Evolutionary conservation across 129 eudicot species (phyloP), one percentile per base, ranked within the genome.

Genomic region (Pseudognaphalium luteoalbum): DNA sequence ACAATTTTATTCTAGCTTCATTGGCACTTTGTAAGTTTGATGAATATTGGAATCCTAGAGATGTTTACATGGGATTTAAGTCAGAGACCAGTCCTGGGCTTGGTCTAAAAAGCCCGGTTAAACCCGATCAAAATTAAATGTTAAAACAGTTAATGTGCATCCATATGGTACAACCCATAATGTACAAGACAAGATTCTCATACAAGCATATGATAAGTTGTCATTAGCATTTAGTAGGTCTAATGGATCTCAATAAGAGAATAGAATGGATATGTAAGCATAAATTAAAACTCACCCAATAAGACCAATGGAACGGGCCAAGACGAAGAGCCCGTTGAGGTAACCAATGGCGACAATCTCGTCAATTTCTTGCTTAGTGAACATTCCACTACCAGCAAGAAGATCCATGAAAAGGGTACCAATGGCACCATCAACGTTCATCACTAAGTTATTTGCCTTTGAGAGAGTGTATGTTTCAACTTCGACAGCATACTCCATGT

Each of bases 351-450:
- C 86, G 58, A 94, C 96, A 78, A 94, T 91, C 80, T 94, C 99
- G 47, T 94, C 94, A 22, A 94, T 94, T 83, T 94, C 99, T 75
- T 76, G 99, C 74, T 94, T 94, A 72, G 92, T 84, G 88, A 94
- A 94, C 99, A 94, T 87, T 74, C 97, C 96, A 79, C 96, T 91
- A 8, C 99, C 97, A 12, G 91, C 90, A 34, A 94, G 96, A 81
- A 94, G 99, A 86, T 94, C 99, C 90, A 94, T 75, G 86, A 94
- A 94, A 35, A 94, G 89, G 77, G 99, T 89, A 29, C 99, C 99
- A 32, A 94, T 94, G 77, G 97, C 99, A 70, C 99, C 99, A 81
- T 94, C 99, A 29, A 94, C 97, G 25, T 94, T 94, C 79, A 94
- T 90, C 34, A 94, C 97, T 52, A 94, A 78, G 82, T 91, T 94